Base-by-base conservation (phyloP, 2,329 filamentous ascomycete species). In the Zymoseptoria passerinii region DNA sequence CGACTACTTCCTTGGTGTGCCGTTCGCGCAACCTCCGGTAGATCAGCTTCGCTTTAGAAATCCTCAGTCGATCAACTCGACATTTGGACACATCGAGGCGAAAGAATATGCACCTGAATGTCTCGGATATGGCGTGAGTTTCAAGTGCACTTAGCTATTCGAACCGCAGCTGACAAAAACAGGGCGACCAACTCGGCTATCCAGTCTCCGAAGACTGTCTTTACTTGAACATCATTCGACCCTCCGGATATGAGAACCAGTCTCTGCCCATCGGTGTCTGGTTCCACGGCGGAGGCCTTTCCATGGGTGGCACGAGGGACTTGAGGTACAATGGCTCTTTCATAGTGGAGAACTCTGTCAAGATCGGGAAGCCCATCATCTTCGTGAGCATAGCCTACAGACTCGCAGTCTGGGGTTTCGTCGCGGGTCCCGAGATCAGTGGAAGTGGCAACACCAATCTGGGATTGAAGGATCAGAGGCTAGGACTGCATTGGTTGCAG, bases 341-440 rank as follows among this genome's bases (percentile, higher is more conserved):
- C 59, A 78, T 86, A 52, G 81, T 88, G 6, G 69, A 78, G 55
- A 74, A 77, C 53, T 70, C 71, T 13, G 68, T 73, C 23, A 67
- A 67, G 49, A 72, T 74, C 50, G 75, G 74, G 50, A 76, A 73
- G 50, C 79, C 80, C 8, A 73, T 88, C 54, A 75, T 88, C 49
- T 81, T 76, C 35, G 77, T 86, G 54, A 81, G 77, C 68, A 81
- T 86, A 68, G 83, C 81, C 71, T 84, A 88, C 71, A 79, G 87
- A 8, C 78, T 89, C 53, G 83, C 84, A 2, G 80, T 83, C 4
- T 79, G 90, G 67, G 89, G 89, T 0, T 90, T 92, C 72, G 71
- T 89, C 28, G 80, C 82, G 8, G 84, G 79, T n/a, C 70, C 71
- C 8, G 65, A 81, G 20, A 77, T 81, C 28, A 75, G 77, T 13